Conservation (phyloP, 2,329 filamentous ascomycete species). For the Didymosphaeria variabile region DNA sequence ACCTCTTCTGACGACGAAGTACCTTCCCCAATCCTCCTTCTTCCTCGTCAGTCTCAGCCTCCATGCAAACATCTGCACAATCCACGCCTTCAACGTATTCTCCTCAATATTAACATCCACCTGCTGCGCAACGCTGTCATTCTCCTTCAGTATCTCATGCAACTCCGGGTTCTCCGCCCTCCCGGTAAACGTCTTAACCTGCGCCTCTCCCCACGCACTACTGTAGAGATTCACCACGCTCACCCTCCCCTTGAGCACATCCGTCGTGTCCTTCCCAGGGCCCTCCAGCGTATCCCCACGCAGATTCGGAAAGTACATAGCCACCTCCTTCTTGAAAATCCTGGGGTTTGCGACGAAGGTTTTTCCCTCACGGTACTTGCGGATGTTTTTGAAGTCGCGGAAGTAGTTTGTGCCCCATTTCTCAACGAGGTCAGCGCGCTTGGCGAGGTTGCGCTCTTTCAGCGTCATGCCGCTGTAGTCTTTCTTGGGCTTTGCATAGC, state of each 20-base stretch:
- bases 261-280: conserved; percentile 72
- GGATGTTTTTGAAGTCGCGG: conserved; percentile 90
- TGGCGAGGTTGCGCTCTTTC: conserved; percentile 68
- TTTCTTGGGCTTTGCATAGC: conserved; percentile 65
- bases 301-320: conserved; percentile 94
- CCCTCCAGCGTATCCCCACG: conserved; percentile 76
- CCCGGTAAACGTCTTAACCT: conserved; percentile 75
- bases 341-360: conserved; percentile 85
- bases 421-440: conserved; percentile 77
- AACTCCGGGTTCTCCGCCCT: conserved; percentile 74
- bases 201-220: conserved; percentile 84
- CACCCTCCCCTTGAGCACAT: conserved; percentile 74
- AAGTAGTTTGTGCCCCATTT: conserved; percentile 91
- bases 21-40: conserved; percentile 63
- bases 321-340: conserved; percentile 82
- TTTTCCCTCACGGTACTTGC: conserved; percentile 80
- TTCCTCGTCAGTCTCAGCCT: conserved; percentile 58
- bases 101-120: conserved; percentile 92
- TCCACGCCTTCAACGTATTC: conserved; percentile 70
- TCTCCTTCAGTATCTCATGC: conserved; percentile 65
- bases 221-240: conserved; percentile 84
- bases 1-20: conserved; percentile 68
- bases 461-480: conserved; percentile 44
- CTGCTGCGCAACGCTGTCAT: conserved; percentile 69
- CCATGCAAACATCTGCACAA: conserved; percentile 65